These are phyloP conservation scores for Sequoia sempervirens DNA, from an alignment of 75 land plant species.

Conservation along the genomic window DNA sequence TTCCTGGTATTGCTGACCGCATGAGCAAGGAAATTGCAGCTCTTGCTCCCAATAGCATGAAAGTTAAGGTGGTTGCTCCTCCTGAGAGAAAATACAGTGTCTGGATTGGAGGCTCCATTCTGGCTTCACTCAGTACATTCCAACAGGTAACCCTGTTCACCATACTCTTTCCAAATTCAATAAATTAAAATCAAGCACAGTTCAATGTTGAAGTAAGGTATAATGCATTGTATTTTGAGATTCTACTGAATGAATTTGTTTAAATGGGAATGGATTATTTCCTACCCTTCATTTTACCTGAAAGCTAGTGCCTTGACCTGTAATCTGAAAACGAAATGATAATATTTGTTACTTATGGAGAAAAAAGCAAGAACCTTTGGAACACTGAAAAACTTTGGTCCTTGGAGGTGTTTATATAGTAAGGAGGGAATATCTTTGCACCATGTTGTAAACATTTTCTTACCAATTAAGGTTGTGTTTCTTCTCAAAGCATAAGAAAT, in stretches of 20 bases:
- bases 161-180: not conserved
- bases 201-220: not conserved
- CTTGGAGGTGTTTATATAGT: not conserved
- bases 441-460: too few species aligned
- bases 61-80: slow-evolving; percentile 55
- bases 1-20: slow-evolving; percentile 38
- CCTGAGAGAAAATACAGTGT: slow-evolving; percentile 54
- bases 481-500: too few species aligned
- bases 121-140: slow-evolving; percentile 47
- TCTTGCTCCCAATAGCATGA: slow-evolving; percentile 50
- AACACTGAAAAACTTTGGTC: not conserved
- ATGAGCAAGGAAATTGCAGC: slow-evolving; percentile 50
- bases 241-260: not conserved
- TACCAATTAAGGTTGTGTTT: too few species aligned
- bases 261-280: not conserved
- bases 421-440: not conserved
- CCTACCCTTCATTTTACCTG: not conserved
- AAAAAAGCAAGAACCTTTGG: too few species aligned
- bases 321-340: not conserved
- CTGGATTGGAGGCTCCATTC: slow-evolving; percentile 45
- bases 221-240: not conserved
- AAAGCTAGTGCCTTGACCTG: not conserved
- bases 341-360: not conserved
- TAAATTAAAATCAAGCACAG: not conserved
- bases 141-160: slow-evolving; percentile 27